A percentile compares a stretch with the other conserved stretches of the same genome.
These are phyloP conservation scores for Globisporangium megalacanthum DNA, from an alignment of 352 stramenopile species.

Conservation along the genomic window DNA sequence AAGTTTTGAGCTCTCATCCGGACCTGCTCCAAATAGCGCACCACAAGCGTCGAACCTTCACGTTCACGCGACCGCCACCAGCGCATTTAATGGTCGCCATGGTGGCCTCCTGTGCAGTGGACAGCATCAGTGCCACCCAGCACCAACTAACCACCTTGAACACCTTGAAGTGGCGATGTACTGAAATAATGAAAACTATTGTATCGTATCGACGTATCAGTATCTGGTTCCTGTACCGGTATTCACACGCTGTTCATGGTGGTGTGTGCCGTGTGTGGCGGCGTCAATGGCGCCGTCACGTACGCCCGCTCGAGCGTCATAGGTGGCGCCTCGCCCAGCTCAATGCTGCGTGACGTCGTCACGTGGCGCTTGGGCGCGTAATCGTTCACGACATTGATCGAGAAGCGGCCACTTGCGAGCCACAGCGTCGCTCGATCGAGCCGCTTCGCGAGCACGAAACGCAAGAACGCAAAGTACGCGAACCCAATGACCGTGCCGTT, in stretches of 20 bases:
- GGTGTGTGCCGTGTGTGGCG: background rate
- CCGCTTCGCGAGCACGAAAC: constrained; percentile 23
- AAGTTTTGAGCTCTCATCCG: background rate
- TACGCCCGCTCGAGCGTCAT: constrained; percentile 1
- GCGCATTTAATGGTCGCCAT: too few species aligned
- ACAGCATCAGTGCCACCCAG: too few species aligned
- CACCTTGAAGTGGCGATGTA: background rate
- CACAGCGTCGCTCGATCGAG: constrained; percentile 4
- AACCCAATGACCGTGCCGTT: constrained; percentile 32
- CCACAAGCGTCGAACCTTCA: too few species aligned
- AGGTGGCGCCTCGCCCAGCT: background rate
- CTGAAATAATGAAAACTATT: too few species aligned
- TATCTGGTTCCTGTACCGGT: too few species aligned
- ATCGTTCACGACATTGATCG: constrained; percentile 9
- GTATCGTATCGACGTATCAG: too few species aligned
- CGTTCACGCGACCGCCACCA: too few species aligned
- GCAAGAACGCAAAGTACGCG: constrained; percentile 42
- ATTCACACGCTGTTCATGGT: background rate
- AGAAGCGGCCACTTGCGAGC: constrained; percentile 2
- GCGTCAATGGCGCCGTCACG: background rate
- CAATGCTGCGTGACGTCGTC: background rate
- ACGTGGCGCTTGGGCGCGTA: constrained; percentile 2
- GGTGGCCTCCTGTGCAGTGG: too few species aligned
- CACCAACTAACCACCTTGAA: too few species aligned
- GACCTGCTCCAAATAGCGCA: too few species aligned